Percentiles rank a stretch among this genome's conserved stretches.
phyloP scores from a whole-genome alignment of 2,329 filamentous ascomycete genomes.

The Fonsecaea nubica region DNA sequence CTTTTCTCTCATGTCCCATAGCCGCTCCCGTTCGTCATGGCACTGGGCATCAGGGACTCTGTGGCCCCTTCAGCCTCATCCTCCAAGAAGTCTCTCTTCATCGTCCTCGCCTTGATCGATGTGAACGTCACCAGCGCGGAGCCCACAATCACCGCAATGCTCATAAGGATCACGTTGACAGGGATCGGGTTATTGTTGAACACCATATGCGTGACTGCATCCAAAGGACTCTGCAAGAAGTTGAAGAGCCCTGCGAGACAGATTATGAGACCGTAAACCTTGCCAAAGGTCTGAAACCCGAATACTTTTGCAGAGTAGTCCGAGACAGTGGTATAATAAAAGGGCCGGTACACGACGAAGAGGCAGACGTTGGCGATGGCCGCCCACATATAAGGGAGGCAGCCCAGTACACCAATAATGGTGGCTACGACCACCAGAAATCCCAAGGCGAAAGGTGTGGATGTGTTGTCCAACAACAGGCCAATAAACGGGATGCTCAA shows the following conservation, averaged over 20 bases:
- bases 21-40: conserved; percentile 32
- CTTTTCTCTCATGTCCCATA: conserved; percentile 35
- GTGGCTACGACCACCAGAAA: conserved; percentile 75
- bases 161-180: conserved; percentile 73
- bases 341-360: conserved; percentile 57
- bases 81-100: conserved; percentile 41
- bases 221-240: conserved; percentile 80
- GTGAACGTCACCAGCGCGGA: conserved; percentile 68
- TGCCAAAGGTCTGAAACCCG: conserved; percentile 88
- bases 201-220: conserved; percentile 74
- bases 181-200: conserved; percentile 77
- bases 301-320: conserved; percentile 93
- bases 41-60: conserved; percentile 38
- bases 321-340: conserved; percentile 45
- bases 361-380: conserved; percentile 75
- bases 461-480: conserved; percentile 75
- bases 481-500: conserved; percentile 88
- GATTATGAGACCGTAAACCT: conserved; percentile 91
- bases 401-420: conserved; percentile 75
- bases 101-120: conserved; percentile 52
- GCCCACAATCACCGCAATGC: conserved; percentile 69
- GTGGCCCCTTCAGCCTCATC: conserved; percentile 40
- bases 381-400: conserved; percentile 72
- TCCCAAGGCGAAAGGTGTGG: conserved; percentile 72
- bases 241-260: conserved; percentile 83